These are phyloP conservation scores for Coprinellus aureogranulatus DNA, from an alignment of 768 basidiomycete species.

Conservation along the genomic window DNA sequence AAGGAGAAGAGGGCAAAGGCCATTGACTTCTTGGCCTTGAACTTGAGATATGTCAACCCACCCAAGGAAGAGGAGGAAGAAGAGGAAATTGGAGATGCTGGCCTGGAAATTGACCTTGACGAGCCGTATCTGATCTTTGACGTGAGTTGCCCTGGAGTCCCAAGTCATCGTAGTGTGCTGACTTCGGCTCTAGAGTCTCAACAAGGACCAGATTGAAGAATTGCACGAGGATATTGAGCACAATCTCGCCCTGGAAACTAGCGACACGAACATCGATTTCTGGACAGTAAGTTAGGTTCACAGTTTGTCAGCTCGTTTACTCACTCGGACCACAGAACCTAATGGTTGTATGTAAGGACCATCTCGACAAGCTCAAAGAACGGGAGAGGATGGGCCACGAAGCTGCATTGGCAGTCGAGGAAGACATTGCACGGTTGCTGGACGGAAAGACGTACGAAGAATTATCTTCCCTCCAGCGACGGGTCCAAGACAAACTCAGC, in stretches of 20 bases:
- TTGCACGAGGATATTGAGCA: conserved; percentile 92
- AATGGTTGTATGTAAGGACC: conserved; percentile 95
- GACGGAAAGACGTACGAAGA: conserved; percentile 86
- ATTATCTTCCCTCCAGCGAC: conserved; percentile 75
- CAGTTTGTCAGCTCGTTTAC: neutral
- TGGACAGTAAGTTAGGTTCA: conserved; percentile 94
- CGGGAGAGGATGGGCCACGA: conserved; percentile 64
- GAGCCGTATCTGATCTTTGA: conserved; percentile 98
- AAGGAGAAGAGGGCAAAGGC: conserved; percentile 97
- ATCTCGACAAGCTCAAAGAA: conserved; percentile 70
- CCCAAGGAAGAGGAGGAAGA: conserved; percentile 65
- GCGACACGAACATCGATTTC: conserved; percentile 87
- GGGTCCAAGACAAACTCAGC: conserved; percentile 82
- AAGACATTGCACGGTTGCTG: conserved; percentile 78
- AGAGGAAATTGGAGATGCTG: conserved; percentile 63
- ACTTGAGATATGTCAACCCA: conserved; percentile 87
- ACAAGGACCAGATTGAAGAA: conserved; percentile 85
- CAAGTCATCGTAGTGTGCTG: conserved; percentile 9
- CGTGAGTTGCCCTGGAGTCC: conserved; percentile 45
- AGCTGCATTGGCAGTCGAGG: conserved; percentile 77
- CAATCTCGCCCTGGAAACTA: conserved; percentile 83
- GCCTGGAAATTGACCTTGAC: conserved; percentile 95
- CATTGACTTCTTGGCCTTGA: conserved; percentile 96
- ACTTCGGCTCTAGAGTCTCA: conserved; percentile 61
- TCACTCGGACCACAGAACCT: conserved; percentile 64